Evolutionary conservation across 75 land plant genomes (phyloP), one percentile per base, ranked within the genome.

Genomic region (Pinus tabuliformis): DNA sequence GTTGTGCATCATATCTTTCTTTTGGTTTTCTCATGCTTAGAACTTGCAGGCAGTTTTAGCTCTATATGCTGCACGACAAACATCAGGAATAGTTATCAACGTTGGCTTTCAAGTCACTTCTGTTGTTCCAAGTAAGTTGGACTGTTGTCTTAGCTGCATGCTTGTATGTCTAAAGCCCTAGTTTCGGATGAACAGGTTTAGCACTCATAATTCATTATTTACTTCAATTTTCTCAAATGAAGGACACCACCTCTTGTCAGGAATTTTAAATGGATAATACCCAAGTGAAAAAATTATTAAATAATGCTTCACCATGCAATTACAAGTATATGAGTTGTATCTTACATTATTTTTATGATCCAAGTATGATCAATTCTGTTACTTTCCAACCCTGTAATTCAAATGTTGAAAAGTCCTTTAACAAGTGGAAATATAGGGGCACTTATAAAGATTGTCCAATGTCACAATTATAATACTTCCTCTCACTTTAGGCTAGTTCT

Each of bases 41-140:
- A 57, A 49, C 52, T 15, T 79, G 73, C 81, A 95, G 98, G 98
- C 96, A 82, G 83, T 92, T 39, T 79, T 95, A 63, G 93, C 98
- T 62, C 84, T 95, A 58, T 93, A 77, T 83, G 89, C 96, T 58
- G 91, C 98, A 75, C 84, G 73, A 59, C 78, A 76, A n/a, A 93
- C 92, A 56, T 95, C 98, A 21, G 98, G 98, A 59, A 95, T 95
- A 79, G 96, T 93, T 73, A 90, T 95, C 54, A 93, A 95, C 75
- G 88, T 95, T 64, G 98, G 98, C 65, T 93, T 93, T 86, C 85
- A 93, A 56, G 80, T 79, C 12, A 93, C 96, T 28, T 87, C 93
- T 59, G 70, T 95, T 79, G 95, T 93, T 77, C 96, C 98, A 76
- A 91, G 98, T 95, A 83, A 83, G 91, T 72, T 16, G 3, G 22